Evolutionary conservation across 2,329 filamentous ascomycete genomes (phyloP), one percentile per base, ranked within the genome.

Genomic region (Cryphonectria japonica): DNA sequence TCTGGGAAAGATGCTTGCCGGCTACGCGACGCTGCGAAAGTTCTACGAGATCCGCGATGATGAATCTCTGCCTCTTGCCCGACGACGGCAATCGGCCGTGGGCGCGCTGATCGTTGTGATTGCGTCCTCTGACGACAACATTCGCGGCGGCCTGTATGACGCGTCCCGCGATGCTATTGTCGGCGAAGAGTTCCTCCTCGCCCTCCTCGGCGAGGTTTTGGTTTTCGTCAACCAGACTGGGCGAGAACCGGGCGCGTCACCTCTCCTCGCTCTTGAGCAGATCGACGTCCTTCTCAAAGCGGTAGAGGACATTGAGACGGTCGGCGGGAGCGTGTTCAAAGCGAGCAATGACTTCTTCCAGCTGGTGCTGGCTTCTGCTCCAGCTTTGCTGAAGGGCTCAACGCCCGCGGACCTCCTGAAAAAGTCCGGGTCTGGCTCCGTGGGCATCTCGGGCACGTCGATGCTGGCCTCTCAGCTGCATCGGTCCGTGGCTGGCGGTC

Each of bases 111-210:
- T 93, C 60, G 92, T 93, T n/a, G 91, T 97, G 71, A 92, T 98
- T 75, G 89, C 91, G 68, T 96, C 93, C 78, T 92, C 95, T 2
- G 92, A 93, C 70, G 94, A 97, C 79, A 95, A 93, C 78, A 97
- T 98, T 76, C 92, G 93, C 70, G 95, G 95, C 69, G 95, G 95
- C 0, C 85, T 98, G 2, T 97, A 94, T 79, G 95, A 98, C 78
- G 89, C 91, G 34, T 87, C 89, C 26, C 88, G 93, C 16, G 92
- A 95, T 77, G 91, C 93, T 0, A 93, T 97, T 8, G 92, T 98
- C 26, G 93, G 93, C 76, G 93, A 97, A 73, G 95, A 98, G 76
- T 95, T 95, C 67, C 82, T 98, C 32, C 85, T 98, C 11, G 90
- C 92, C 3, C 85, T 98, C 19, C 86, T 98, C 1, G 3, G 93